Base-by-base conservation (phyloP, 768 basidiomycete species). In the Termitomyces sp. region DNA sequence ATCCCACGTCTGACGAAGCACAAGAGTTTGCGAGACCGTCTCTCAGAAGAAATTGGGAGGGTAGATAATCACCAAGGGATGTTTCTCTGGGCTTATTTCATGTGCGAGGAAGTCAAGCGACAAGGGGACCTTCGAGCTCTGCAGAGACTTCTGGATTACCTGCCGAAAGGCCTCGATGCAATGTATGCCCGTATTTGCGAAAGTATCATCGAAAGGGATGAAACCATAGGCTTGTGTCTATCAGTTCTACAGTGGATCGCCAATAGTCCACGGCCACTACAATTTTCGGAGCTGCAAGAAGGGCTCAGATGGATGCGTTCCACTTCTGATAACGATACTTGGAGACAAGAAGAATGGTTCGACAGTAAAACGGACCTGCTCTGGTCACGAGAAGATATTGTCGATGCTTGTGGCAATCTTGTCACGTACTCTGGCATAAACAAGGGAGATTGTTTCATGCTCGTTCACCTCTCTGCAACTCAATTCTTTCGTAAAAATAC, bases 311-410 rank as follows among this genome's bases (percentile, higher is more conserved):
- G 46, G 46, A 55, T 55, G 59, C 38, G 38, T 8, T 18, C 36
- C n/a, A 20, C 12, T 18, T 18, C 7, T 48, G 24, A 55, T 15
- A 18, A 46, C 16, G 18, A 22, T 7, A 13, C 16, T 4, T 49
- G 24, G 22, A 24, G 18, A 12, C 35, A 32, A 15, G 54, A 60
- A 6, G 45, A 60, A 18, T 24, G 20, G 38, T 55, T 48, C 24
- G 53, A 60, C 36, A 22, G 54, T 13, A 24, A 35, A 15, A 49
- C 46, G 33, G 38, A 46, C 24, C 54, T 49, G 13, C 54, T 60
- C 18, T 60, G 59, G 59, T 55, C 54, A 39, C 59, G 36, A 4
- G 28, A 55, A 49, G 59, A 60, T 39, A 55, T 60, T 22, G 53
- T 60, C 24, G 45, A 60, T n/a, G 53, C 53, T 13, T 60, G 53